Percentiles rank a stretch among this genome's conserved stretches.
Evolutionary conservation across 2,329 filamentous ascomycete genomes (phyloP).

Genomic region (Colletotrichum brevisporum): DNA sequence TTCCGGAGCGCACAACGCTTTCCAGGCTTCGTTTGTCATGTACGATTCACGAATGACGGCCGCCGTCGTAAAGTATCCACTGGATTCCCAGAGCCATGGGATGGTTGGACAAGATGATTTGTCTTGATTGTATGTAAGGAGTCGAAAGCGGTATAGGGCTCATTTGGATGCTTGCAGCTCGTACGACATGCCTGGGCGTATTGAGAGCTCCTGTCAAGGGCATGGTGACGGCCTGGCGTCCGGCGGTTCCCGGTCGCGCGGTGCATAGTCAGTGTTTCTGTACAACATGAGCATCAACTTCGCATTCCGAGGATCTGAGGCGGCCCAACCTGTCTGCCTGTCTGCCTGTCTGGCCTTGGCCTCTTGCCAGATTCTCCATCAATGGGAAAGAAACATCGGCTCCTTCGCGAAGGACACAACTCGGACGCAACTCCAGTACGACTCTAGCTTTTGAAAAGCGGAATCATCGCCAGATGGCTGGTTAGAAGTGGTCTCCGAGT

Average conservation of each 20-base stretch:
- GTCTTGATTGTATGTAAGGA: constrained; percentile 31
- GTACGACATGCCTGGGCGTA: constrained; percentile 29
- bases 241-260: constrained; percentile 17
- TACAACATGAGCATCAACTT: constrained; percentile 15
- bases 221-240: constrained; percentile 20
- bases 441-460: not conserved
- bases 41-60: constrained; percentile 24
- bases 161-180: constrained; percentile 36
- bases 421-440: not conserved
- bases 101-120: constrained; percentile 32
- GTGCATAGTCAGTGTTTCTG: constrained; percentile 22
- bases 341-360: not conserved
- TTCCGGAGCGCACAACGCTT: constrained; percentile 8
- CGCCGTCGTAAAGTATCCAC: constrained; percentile 40
- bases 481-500: not conserved
- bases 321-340: no score
- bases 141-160: constrained; percentile 29
- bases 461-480: constrained; percentile 16
- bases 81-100: constrained; percentile 33
- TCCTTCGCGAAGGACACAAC: constrained; percentile 19
- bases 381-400: constrained; percentile 3
- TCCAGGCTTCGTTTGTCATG: constrained; percentile 12
- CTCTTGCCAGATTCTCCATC: constrained; percentile 11
- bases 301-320: not conserved
- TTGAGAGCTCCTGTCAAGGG: constrained; percentile 19